These are phyloP conservation scores for Stipa capillata DNA, from an alignment of 176 grass and related monocot species.

Conservation along the genomic window DNA sequence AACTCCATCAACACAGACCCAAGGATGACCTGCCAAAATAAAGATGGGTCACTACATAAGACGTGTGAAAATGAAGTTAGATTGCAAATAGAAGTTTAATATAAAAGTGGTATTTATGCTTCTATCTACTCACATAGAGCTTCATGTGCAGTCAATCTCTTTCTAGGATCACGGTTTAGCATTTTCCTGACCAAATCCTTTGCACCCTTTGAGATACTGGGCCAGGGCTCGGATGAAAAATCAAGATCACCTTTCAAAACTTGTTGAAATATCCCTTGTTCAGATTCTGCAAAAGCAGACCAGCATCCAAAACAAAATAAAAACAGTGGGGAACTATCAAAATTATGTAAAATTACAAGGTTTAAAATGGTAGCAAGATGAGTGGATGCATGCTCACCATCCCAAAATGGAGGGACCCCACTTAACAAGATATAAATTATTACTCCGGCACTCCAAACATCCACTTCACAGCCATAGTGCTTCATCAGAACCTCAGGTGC, in stretches of 20 bases:
- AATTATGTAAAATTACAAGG: background rate
- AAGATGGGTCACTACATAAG: constrained; percentile 11
- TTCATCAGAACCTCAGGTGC: constrained; percentile 69
- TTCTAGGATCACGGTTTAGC: constrained; percentile 47
- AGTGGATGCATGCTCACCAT: constrained; percentile 39
- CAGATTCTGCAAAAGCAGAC: constrained; percentile 37
- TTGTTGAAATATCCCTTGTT: constrained; percentile 79
- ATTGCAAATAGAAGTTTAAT: background rate
- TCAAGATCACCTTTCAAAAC: constrained; percentile 55
- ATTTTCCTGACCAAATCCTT: constrained; percentile 74
- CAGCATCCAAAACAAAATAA: constrained; percentile 5
- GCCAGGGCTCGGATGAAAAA: constrained; percentile 54
- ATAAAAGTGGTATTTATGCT: background rate
- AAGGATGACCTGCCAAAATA: constrained; percentile 58
- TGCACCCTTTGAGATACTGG: constrained; percentile 58
- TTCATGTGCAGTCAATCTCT: constrained; percentile 73
- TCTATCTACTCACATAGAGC: constrained; percentile 44
- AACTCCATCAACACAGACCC: constrained; percentile 64
- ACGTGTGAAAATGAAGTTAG: background rate
- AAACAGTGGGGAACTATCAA: background rate
- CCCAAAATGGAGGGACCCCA: constrained; percentile 79
- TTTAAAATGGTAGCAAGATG: background rate
- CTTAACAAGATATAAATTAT: constrained; percentile 71
- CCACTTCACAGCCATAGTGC: constrained; percentile 44
- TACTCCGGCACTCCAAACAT: constrained; percentile 74